Conservation (phyloP, 202 grass and related monocot species). For the Carex arenaria region DNA sequence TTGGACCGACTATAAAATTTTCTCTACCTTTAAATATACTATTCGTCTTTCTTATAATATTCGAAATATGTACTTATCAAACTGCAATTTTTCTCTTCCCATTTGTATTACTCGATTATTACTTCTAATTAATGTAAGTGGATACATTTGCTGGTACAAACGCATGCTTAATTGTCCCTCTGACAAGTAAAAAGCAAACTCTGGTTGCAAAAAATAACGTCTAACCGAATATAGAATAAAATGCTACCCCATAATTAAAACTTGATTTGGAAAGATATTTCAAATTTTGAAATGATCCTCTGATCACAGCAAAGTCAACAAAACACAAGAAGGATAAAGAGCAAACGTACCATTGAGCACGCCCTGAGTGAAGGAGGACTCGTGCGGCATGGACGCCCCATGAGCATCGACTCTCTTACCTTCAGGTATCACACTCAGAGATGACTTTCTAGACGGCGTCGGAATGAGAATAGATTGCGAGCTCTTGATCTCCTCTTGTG, state of each 20-base stretch:
- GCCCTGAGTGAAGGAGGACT: slow-evolving; percentile 67
- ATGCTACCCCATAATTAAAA: too few species aligned
- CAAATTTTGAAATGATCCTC: not conserved
- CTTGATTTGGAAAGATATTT: too few species aligned
- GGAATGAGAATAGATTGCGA: slow-evolving; percentile 54
- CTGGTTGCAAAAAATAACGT: not conserved
- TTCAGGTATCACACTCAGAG: slow-evolving; percentile 70
- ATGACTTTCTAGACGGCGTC: slow-evolving; percentile 48
- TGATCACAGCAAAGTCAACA: not conserved
- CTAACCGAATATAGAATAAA: not conserved
- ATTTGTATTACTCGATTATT: not conserved
- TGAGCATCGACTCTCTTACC: slow-evolving; percentile 38
- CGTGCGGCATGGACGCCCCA: slow-evolving; percentile 31
- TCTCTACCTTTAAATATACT: slow-evolving; percentile 23
- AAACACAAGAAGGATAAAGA: not conserved
- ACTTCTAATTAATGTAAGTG: not conserved
- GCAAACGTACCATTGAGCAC: slow-evolving; percentile 64
- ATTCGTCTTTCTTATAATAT: not conserved
- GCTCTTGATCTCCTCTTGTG: slow-evolving; percentile 50
- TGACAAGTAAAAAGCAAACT: not conserved
- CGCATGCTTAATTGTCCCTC: not conserved
- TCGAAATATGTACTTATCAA: not conserved
- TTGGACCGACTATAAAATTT: not conserved
- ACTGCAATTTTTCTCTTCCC: not conserved
- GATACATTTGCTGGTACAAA: not conserved